Evolutionary conservation across 495 filamentous ascomycete species (phyloP).

Genomic region (Hyaloscypha variabilis): DNA sequence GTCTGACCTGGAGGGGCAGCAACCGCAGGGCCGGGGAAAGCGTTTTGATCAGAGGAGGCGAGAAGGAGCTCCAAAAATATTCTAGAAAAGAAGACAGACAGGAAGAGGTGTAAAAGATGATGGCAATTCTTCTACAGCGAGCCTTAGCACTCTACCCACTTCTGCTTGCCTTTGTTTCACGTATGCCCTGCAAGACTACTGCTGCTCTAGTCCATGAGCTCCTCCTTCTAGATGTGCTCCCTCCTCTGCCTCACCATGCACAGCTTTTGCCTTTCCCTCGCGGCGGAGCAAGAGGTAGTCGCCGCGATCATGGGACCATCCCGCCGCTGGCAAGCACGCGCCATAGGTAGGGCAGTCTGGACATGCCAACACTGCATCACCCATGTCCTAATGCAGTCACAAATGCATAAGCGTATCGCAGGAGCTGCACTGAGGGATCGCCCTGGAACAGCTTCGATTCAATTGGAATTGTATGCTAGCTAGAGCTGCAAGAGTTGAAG

Average conservation of each 20-base stretch:
- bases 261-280: conserved; percentile 4
- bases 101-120: background rate
- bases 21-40: background rate
- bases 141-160: background rate
- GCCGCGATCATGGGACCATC: conserved; percentile 27
- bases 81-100: background rate
- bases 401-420: conserved; percentile 25
- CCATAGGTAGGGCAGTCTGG: conserved; percentile 11
- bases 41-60: background rate
- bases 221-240: background rate
- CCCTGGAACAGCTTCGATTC: conserved; percentile 8
- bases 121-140: background rate
- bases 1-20: background rate
- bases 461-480: background rate
- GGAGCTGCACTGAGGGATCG: conserved; percentile 19
- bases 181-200: background rate
- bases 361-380: conserved; percentile 22
- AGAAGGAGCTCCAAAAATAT: background rate
- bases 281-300: conserved; percentile 14
- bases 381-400: conserved; percentile 18
- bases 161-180: background rate
- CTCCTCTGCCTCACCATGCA: conserved; percentile 7
- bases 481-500: conserved; percentile 7
- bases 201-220: background rate
- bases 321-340: conserved; percentile 11